A percentile compares a stretch with the other conserved stretches of the same genome.
Conservation (phyloP, 306 rosid genomes). For the Prunus kanzakura region DNA sequence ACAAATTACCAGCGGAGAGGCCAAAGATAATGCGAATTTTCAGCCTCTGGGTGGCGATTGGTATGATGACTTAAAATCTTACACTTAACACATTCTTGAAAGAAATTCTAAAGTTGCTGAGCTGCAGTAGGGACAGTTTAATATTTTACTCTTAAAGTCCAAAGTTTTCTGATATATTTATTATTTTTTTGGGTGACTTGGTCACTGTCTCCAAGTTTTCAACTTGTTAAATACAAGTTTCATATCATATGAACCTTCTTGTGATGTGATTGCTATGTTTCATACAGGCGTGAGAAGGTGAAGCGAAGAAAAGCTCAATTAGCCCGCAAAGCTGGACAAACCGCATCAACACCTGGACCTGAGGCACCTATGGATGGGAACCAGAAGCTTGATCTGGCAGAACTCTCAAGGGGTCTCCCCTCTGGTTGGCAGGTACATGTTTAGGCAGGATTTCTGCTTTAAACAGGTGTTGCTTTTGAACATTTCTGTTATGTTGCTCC, state of each 20-base stretch:
- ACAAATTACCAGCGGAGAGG: constrained; percentile 92
- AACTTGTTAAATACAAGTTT: neutral
- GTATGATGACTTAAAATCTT: constrained; percentile 38
- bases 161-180: no score
- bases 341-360: constrained; percentile 7
- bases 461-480: neutral
- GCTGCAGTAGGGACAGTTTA: neutral
- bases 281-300: constrained; percentile 78
- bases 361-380: constrained; percentile 38
- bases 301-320: constrained; percentile 75
- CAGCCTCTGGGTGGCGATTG: constrained; percentile 97
- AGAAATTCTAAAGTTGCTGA: neutral
- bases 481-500: neutral
- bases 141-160: neutral
- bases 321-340: constrained; percentile 40
- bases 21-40: constrained; percentile 91
- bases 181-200: neutral
- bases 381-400: constrained; percentile 52
- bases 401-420: constrained; percentile 68
- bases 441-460: neutral
- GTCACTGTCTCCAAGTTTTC: neutral
- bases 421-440: constrained; percentile 78
- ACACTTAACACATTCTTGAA: neutral
- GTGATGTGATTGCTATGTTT: neutral
- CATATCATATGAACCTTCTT: neutral